phyloP scores from a whole-genome alignment of 768 basidiomycete species.

The Pisolithus microcarpus region DNA sequence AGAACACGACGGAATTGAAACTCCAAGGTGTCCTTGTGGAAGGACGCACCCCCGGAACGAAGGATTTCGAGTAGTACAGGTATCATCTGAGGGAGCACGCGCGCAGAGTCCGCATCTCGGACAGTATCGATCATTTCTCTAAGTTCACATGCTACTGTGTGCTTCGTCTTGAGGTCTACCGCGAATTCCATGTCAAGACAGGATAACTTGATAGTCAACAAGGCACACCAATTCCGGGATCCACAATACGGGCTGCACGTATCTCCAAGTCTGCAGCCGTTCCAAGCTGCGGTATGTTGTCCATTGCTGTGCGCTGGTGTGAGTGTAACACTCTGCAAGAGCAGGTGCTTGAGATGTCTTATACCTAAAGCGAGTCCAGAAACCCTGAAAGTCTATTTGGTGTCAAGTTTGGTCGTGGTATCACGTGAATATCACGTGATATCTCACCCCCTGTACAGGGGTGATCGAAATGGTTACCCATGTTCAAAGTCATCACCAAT shows the following conservation, averaged over 20 bases:
- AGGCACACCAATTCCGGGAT: conserved; percentile 60
- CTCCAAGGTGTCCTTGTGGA: conserved; percentile 59
- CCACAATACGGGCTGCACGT: conserved; percentile 65
- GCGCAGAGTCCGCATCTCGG: conserved; percentile 64
- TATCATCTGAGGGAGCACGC: conserved; percentile 65
- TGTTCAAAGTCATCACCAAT: too few relatives aligned
- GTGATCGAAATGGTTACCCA: not conserved
- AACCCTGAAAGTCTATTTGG: conserved; percentile 30
- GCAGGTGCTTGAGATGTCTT: too few relatives aligned
- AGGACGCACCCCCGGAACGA: conserved; percentile 58
- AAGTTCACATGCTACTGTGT: conserved; percentile 66
- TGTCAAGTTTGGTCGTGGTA: conserved; percentile 19
- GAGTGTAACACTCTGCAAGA: not conserved
- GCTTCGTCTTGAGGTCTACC: conserved; percentile 65
- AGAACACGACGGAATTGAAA: conserved; percentile 82
- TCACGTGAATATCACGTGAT: conserved; percentile 29
- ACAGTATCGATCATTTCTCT: conserved; percentile 77
- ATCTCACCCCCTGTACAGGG: not conserved
- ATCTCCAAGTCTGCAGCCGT: conserved; percentile 59
- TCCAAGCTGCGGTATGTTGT: conserved; percentile 36
- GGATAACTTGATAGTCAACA: not conserved
- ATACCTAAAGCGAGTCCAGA: not conserved
- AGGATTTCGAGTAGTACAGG: conserved; percentile 68
- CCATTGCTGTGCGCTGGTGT: conserved; percentile 24
- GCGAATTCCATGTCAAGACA: conserved; percentile 1